These are phyloP conservation scores for Stenogyne calaminthoides DNA, from an alignment of 305 asterid species.

Conservation along the genomic window DNA sequence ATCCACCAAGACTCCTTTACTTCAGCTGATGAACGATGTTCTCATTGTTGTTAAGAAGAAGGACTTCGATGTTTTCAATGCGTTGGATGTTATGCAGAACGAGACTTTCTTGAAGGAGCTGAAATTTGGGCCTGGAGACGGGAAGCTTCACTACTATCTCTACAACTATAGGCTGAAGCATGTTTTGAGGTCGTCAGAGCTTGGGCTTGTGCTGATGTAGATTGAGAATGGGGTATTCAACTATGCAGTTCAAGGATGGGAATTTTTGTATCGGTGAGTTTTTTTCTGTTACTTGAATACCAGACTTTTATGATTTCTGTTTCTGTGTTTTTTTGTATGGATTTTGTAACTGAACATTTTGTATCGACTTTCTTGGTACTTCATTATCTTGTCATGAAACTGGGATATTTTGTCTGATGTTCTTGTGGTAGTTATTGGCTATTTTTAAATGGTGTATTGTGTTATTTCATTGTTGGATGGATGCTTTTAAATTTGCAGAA, in stretches of 20 bases:
- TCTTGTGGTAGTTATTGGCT: background rate
- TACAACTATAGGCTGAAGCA: conserved; percentile 66
- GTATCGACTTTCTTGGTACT: conserved; percentile 22
- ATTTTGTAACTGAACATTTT: conserved; percentile 26
- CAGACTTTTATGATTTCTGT: background rate
- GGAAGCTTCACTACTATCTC: conserved; percentile 73
- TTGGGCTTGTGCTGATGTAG: conserved; percentile 73
- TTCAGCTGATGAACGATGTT: conserved; percentile 72
- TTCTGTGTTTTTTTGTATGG: conserved; percentile 22
- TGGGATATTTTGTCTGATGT: background rate
- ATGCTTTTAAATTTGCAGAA: background rate
- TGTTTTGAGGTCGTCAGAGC: conserved; percentile 61
- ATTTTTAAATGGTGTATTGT: background rate
- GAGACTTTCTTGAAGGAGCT: conserved; percentile 72
- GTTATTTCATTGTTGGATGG: background rate
- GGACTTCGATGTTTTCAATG: conserved; percentile 68
- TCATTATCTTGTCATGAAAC: conserved; percentile 21
- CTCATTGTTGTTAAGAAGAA: conserved; percentile 65
- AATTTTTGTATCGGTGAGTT: conserved; percentile 35
- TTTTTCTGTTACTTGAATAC: conserved; percentile 19
- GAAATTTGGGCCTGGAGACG: conserved; percentile 74
- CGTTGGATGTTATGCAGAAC: conserved; percentile 73
- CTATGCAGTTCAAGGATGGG: conserved; percentile 11
- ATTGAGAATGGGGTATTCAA: background rate
- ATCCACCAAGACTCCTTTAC: conserved; percentile 65